A percentile compares a stretch with the other conserved stretches of the same genome.
Conservation (phyloP, 2,329 filamentous ascomycete genomes). For the Pseudocercospora eumusae region DNA sequence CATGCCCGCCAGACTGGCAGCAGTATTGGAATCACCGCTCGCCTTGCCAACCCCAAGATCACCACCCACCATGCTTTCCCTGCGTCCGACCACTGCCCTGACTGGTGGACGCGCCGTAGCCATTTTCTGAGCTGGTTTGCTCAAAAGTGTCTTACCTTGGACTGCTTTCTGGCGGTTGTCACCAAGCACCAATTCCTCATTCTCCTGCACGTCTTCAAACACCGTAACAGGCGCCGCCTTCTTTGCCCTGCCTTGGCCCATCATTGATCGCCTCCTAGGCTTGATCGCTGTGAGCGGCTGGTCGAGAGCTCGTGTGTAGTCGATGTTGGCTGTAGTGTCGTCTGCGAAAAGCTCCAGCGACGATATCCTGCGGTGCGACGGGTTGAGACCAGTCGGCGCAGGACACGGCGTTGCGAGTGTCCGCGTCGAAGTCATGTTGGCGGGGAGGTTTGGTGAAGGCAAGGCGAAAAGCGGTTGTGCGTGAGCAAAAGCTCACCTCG, state of each 20-base stretch:
- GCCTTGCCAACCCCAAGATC: background rate
- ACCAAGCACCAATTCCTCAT: slow-evolving; percentile 27
- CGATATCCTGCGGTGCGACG: slow-evolving; percentile 21
- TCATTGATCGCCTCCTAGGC: slow-evolving; percentile 30
- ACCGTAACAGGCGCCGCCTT: slow-evolving; percentile 32
- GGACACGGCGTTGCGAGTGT: slow-evolving; percentile 35
- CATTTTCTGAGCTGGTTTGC: slow-evolving; percentile 34
- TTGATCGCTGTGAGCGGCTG: slow-evolving; percentile 34
- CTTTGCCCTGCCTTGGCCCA: slow-evolving; percentile 30
- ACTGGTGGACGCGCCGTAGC: slow-evolving; percentile 3
- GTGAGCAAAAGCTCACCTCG: slow-evolving; percentile 8
- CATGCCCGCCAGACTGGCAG: background rate
- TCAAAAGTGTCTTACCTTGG: slow-evolving; percentile 29
- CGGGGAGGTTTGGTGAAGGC: background rate
- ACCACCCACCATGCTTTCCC: slow-evolving; percentile 4
- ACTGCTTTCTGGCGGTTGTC: slow-evolving; percentile 6
- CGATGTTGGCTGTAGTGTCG: slow-evolving; percentile 36
- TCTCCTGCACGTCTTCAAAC: slow-evolving; percentile 40
- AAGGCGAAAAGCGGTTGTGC: background rate
- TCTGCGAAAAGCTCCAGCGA: slow-evolving; percentile 23
- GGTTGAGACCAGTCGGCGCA: slow-evolving; percentile 26
- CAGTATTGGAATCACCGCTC: background rate
- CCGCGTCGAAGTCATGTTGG: slow-evolving; percentile 29
- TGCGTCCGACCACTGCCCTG: slow-evolving; percentile 2
- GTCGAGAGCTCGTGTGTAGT: slow-evolving; percentile 38